Percentiles rank a stretch among this genome's conserved stretches.
Evolutionary conservation across 2,329 filamentous ascomycete species (phyloP).

Genomic region (Aspergillus versicolor): DNA sequence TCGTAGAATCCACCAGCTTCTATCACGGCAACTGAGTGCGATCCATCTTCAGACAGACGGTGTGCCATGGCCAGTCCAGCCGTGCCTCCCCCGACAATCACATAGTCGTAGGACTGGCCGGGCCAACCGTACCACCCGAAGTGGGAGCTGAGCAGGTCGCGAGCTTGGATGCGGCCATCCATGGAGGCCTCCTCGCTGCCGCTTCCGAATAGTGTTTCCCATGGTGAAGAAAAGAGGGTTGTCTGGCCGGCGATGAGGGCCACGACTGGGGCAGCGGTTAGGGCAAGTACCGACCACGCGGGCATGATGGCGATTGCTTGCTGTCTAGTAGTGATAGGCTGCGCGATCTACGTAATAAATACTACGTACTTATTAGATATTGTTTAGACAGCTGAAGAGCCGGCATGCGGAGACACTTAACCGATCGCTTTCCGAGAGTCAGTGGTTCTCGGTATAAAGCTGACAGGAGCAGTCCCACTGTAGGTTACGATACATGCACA

Average conservation of each 20-base stretch:
- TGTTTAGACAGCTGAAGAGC: background rate
- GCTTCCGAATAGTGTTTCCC: background rate
- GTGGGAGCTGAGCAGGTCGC: background rate
- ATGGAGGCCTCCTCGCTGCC: background rate
- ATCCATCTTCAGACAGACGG: constrained; percentile 50
- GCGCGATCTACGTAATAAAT: too few relatives aligned
- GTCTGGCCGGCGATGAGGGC: background rate
- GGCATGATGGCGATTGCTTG: background rate
- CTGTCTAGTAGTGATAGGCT: too few relatives aligned
- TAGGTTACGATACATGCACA: too few relatives aligned
- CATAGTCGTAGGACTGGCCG: constrained; percentile 26
- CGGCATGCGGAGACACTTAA: background rate
- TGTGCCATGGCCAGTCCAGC: constrained; percentile 46
- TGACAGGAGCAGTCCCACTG: background rate
- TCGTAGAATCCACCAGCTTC: constrained; percentile 49
- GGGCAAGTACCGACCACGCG: background rate
- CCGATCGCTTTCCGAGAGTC: background rate
- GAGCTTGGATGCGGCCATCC: background rate
- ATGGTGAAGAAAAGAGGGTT: background rate
- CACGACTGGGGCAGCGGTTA: background rate
- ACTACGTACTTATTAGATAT: too few relatives aligned
- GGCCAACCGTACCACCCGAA: constrained; percentile 1
- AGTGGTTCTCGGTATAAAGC: background rate
- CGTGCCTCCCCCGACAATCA: constrained; percentile 41
- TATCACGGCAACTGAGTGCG: constrained; percentile 38